Evolutionary conservation across 768 basidiomycete species (phyloP).

Genomic region (Tricholoma bakamatsutake): DNA sequence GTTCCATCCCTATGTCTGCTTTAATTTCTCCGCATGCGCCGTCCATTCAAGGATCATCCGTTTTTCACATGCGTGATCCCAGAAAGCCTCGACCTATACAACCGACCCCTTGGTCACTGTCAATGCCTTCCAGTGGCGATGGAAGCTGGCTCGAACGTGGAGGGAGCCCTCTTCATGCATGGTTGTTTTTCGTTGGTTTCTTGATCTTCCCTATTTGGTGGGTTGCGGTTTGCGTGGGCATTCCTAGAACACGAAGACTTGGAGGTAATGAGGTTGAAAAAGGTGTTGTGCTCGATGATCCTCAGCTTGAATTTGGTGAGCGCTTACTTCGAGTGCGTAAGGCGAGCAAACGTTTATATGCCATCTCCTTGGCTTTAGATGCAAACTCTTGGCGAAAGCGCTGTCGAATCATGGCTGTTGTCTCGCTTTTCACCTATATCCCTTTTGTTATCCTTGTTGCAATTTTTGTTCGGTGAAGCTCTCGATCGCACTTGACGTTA

Average conservation of each 20-base stretch:
- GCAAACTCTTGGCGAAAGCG: slow-evolving; percentile 69
- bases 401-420: slow-evolving; percentile 64
- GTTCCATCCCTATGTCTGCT: slow-evolving; percentile 80
- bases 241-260: slow-evolving; percentile 58
- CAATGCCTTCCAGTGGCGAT: slow-evolving; percentile 33
- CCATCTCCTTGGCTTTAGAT: slow-evolving; percentile 34
- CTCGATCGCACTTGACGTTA: neutral
- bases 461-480: slow-evolving; percentile 38
- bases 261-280: slow-evolving; percentile 57
- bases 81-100: slow-evolving; percentile 55
- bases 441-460: slow-evolving; percentile 74
- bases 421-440: slow-evolving; percentile 70
- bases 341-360: neutral
- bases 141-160: slow-evolving; percentile 39
- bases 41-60: slow-evolving; percentile 51
- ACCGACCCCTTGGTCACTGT: slow-evolving; percentile 58
- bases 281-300: slow-evolving; percentile 69
- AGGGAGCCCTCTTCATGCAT: slow-evolving; percentile 64
- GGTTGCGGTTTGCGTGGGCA: slow-evolving; percentile 43
- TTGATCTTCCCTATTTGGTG: slow-evolving; percentile 62
- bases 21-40: slow-evolving; percentile 75
- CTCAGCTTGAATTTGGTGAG: slow-evolving; percentile 74
- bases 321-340: slow-evolving; percentile 3
- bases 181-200: slow-evolving; percentile 77
- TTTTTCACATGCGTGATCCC: slow-evolving; percentile 80